Conservation (phyloP, 2,329 filamentous ascomycete genomes). For the Neofusicoccum cordaticola region DNA sequence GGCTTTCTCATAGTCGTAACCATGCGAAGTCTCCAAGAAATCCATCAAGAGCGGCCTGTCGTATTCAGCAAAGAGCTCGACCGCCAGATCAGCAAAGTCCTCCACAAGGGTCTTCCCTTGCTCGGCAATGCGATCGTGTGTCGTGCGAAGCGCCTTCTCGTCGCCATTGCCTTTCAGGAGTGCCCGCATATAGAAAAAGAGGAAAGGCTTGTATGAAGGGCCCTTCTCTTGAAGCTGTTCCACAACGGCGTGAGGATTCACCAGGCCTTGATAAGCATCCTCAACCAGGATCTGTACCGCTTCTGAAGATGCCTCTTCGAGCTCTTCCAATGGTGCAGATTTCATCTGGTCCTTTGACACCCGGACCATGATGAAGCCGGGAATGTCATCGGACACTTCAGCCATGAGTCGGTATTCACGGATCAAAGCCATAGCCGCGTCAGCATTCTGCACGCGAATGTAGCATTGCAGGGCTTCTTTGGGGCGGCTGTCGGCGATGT, state of each 20-base stretch:
- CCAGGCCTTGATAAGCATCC: conserved; percentile 84
- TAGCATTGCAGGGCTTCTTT: conserved; percentile 85
- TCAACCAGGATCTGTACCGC: conserved; percentile 83
- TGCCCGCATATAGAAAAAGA: conserved; percentile 87
- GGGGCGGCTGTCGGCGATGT: conserved; percentile 75
- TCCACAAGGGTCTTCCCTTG: conserved; percentile 72
- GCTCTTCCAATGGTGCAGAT: conserved; percentile 64
- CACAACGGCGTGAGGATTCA: conserved; percentile 74
- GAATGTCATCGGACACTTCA: conserved; percentile 83
- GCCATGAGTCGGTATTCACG: conserved; percentile 87
- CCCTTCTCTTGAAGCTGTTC: conserved; percentile 68
- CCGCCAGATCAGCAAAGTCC: conserved; percentile 79
- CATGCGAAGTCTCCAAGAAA: conserved; percentile 79
- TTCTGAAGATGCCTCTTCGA: conserved; percentile 78
- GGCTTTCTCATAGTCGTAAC: conserved; percentile 82
- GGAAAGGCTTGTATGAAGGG: conserved; percentile 62
- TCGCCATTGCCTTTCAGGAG: conserved; percentile 77
- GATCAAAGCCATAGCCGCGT: conserved; percentile 82
- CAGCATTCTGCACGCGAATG: conserved; percentile 86
- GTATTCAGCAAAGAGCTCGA: conserved; percentile 81
- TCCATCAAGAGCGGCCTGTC: conserved; percentile 79
- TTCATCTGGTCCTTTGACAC: conserved; percentile 69
- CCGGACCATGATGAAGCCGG: conserved; percentile 82
- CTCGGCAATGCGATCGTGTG: conserved; percentile 45
- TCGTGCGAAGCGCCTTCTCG: conserved; percentile 30